These are phyloP conservation scores for Sordaria brevicollis DNA, from an alignment of 495 filamentous ascomycete genomes.

Conservation along the genomic window DNA sequence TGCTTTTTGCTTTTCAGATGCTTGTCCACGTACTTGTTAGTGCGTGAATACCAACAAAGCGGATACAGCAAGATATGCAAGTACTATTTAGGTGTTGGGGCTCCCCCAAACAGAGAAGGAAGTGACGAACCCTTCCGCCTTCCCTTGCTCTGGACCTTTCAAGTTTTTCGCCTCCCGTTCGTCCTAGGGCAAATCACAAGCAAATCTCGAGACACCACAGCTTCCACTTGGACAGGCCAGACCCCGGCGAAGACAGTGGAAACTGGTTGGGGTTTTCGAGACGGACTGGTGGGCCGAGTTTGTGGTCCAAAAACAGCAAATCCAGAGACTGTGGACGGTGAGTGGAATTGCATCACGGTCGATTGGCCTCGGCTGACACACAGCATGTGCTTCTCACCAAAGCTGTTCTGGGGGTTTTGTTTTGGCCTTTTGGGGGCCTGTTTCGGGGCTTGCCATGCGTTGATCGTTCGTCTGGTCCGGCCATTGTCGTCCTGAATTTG, in stretches of 20 bases:
- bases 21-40: background rate
- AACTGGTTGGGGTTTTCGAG: background rate
- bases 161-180: background rate
- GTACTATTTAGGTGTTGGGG: background rate
- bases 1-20: background rate
- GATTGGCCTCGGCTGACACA: background rate
- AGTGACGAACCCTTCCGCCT: background rate
- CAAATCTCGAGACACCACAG: background rate
- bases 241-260: background rate
- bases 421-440: background rate
- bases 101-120: background rate
- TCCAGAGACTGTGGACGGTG: background rate
- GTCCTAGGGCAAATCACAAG: background rate
- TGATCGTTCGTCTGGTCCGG: background rate
- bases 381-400: background rate
- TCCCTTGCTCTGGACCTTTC: background rate
- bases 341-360: background rate
- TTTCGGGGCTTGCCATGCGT: background rate
- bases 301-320: background rate
- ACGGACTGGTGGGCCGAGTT: background rate
- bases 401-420: background rate
- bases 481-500: conserved; percentile 8
- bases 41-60: background rate
- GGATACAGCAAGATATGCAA: background rate
- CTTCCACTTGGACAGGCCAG: background rate